These are phyloP conservation scores for Suillus luteus DNA, from an alignment of 768 basidiomycete genomes.

Conservation along the genomic window DNA sequence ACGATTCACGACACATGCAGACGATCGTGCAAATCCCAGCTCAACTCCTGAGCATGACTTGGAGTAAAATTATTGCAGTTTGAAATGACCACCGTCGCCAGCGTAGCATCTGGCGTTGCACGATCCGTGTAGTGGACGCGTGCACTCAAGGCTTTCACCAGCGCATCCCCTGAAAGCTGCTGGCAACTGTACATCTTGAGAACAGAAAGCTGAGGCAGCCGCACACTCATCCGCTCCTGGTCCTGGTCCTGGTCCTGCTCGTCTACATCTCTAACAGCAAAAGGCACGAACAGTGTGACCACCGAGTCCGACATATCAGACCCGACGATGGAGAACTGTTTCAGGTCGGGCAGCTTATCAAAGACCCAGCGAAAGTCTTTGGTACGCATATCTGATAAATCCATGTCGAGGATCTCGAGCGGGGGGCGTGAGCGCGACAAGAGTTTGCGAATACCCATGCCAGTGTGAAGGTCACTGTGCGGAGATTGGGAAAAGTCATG, in stretches of 20 bases:
- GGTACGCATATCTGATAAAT: conserved; percentile 81
- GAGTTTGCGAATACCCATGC: conserved; percentile 75
- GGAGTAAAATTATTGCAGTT: conserved; percentile 26
- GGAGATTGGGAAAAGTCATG: conserved; percentile 76
- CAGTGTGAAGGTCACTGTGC: conserved; percentile 75
- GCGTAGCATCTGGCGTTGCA: conserved; percentile 30
- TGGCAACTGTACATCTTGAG: conserved; percentile 65
- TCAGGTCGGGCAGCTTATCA: conserved; percentile 50
- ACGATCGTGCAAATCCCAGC: conserved; percentile 28
- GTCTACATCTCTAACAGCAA: conserved; percentile 8
- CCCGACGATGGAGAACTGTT: conserved; percentile 72
- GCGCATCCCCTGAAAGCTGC: conserved; percentile 56
- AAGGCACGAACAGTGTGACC: conserved; percentile 57
- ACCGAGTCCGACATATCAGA: conserved; percentile 83
- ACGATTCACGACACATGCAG: conserved; percentile 30
- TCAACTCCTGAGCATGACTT: conserved; percentile 26
- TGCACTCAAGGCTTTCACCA: conserved; percentile 52
- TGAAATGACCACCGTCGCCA: conserved; percentile 27
- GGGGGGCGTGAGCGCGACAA: conserved; percentile 63
- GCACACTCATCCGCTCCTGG: conserved; percentile 34
- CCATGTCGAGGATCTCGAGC: conserved; percentile 69
- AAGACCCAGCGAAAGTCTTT: conserved; percentile 78
- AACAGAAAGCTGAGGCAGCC: conserved; percentile 55
- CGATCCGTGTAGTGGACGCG: conserved; percentile 46
- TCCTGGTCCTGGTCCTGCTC: conserved; percentile 9